Base-by-base conservation (phyloP, 1,284 basidiomycete species). In the Papiliotrema nemorosa region DNA sequence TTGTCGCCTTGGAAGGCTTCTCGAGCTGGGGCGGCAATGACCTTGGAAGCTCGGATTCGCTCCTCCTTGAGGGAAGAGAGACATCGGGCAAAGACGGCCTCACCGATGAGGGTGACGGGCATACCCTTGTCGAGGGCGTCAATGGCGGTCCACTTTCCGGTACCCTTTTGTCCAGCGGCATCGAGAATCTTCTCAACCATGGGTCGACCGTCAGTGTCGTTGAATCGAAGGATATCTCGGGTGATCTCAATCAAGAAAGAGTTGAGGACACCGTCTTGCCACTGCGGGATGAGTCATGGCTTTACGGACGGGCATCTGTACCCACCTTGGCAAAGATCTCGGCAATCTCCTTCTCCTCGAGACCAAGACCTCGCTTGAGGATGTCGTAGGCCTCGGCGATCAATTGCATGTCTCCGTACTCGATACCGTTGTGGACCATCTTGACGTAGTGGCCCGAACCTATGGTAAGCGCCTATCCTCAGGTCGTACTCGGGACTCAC, bases 361-460 rank as follows among this genome's bases (percentile, higher is more conserved):
- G 80, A 59, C 86, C 90, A 65, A 98, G 86, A 63, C 94, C 96
- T 66, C 90, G 88, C 76, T 94, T 96, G 73, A 99, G 86, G 76
- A 99, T 97, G 75, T 97, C 92, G 76, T 96, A 97, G 18, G 88
- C 91, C 79, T 99, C 96, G 62, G 91, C 89, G 67, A 99, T 98
- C 73, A 98, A 81, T 78, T 98, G 96, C 96, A 99, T 99, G 80
- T 99, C 96, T 78, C 96, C 96, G 77, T 98, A 99, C 78, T 97
- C 92, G 76, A 97, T 97, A 80, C 91, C 78, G 74, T 79, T 79
- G 76, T 78, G 74, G 55, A 76, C 74, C 74, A 76, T 76, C 70
- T 75, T 74, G 68, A 74, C 92, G 69, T 97, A 97, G 83, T 97
- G 96, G 58, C 98, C 96, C 47, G 94, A 97, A 93, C 83, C 96